Base-by-base conservation (phyloP, 352 stramenopile species). In the Globisporangium megalacanthum region DNA sequence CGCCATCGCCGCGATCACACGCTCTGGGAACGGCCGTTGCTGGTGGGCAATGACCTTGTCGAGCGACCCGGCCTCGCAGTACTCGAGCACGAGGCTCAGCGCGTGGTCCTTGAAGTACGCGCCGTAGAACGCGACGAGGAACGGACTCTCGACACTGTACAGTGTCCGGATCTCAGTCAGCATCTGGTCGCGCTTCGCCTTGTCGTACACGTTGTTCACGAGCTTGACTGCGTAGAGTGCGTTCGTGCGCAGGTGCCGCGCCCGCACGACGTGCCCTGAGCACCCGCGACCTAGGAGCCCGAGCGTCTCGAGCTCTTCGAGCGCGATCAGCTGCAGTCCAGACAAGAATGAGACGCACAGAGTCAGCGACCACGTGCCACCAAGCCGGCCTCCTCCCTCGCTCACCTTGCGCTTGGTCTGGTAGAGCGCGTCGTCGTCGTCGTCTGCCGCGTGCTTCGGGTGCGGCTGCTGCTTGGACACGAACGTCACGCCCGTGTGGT, bases 141-240 rank as follows among this genome's bases (percentile, higher is more conserved):
- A 82, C 0, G 80, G 65, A 22, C 75, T 91, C 47, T 83, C 72
- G 37, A 89, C 79, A 48, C 72, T 79, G 60, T 90, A 92, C 1
- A 92, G 59, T 36, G 77, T 88, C 49, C 79, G 77, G 60, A 92
- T 90, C 67, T 92, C 82, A 20, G 76, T 89, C 39, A 92, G 65
- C 60, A 92, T 73, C 54, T 90, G 82, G 49, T 90, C 68, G 35
- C 79, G 75, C 52, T 88, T 86, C 42, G 64, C 55, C 56, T 88
- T 89, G 72, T 92, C 82, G 66, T 89, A 79, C 22, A 92, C 77
- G 59, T 89, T 89, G 48, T 79, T 83, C 17, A 86, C 67, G 29
- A 90, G 65, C 66, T 90, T 90, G 61, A 88, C 69, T 10, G 77
- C 79, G 51, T 82, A 90, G 15, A 86, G 55, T 22, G 58, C 52